Base-by-base conservation (phyloP, 257 asterid species). In the Orobanche coerulescens region DNA sequence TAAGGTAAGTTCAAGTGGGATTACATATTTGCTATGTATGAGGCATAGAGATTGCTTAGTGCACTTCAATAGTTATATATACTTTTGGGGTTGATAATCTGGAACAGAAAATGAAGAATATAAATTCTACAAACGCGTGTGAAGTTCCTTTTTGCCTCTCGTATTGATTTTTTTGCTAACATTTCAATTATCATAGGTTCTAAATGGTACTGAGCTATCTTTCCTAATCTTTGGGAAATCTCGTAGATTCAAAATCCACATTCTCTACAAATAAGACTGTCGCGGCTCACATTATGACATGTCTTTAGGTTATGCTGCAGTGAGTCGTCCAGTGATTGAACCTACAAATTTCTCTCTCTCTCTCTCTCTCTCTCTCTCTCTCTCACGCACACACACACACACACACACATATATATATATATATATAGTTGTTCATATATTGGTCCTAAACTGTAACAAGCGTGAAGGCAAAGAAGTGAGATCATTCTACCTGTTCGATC, bases 401-500 rank as follows among this genome's bases (percentile, higher is more conserved):
- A n/a, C n/a, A n/a, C n/a, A n/a, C n/a, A n/a, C n/a, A n/a, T n/a
- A n/a, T n/a, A n/a, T n/a, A n/a, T n/a, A n/a, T n/a, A n/a, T n/a
- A n/a, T n/a, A n/a, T n/a, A n/a, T n/a, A n/a, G n/a, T n/a, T n/a
- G n/a, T n/a, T n/a, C n/a, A n/a, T n/a, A n/a, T n/a, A n/a, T 26
- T 26, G 31, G 5, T 1, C 31, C 2, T 1, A 26, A 1, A 5
- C 31, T 26, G 31, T 26, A 44, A 30, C 10, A 0, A 16, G 4
- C 13, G 16, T 46, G 26, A 28, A 14, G 44, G 19, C 26, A 28
- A 31, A 22, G 15, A 48, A 16, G 43, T 47, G 61, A 2, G 1
- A 22, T 16, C 44, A 44, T 49, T 42, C 10, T 36, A 14, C 68
- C 56, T 43, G 66, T 53, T 72, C 61, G 53, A 23, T 10, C 48